These are phyloP conservation scores for Sporisorium iseilematis-ciliati DNA, from an alignment of 1,284 basidiomycete species.

Conservation along the genomic window DNA sequence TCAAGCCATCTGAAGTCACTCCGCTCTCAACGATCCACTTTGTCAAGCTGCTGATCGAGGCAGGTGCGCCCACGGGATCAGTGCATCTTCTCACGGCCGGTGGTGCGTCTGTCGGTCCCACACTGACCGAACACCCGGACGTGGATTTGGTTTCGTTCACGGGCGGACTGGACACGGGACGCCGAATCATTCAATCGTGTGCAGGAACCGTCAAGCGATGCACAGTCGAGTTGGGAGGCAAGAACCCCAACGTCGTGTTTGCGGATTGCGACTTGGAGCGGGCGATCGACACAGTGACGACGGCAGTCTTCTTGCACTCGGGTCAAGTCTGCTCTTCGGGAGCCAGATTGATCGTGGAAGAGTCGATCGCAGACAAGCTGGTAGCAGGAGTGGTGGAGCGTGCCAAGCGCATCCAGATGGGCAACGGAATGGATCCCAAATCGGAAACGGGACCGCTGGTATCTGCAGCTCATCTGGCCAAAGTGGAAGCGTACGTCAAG, in stretches of 20 bases:
- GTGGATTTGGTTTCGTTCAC: slow-evolving; percentile 69
- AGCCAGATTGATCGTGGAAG: slow-evolving; percentile 67
- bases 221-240: slow-evolving; percentile 68
- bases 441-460: slow-evolving; percentile 67
- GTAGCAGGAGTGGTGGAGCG: slow-evolving; percentile 65
- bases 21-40: slow-evolving; percentile 68
- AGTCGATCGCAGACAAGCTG: slow-evolving; percentile 66
- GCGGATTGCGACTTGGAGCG: slow-evolving; percentile 66
- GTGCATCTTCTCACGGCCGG: slow-evolving; percentile 67
- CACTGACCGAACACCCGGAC: slow-evolving; percentile 60
- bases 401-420: slow-evolving; percentile 64
- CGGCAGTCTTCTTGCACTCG: slow-evolving; percentile 67
- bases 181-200: slow-evolving; percentile 61
- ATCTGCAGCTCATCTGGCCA: slow-evolving; percentile 61
- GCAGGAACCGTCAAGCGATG: slow-evolving; percentile 66
- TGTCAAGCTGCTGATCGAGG: slow-evolving; percentile 63
- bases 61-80: slow-evolving; percentile 60
- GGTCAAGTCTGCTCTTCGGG: slow-evolving; percentile 69
- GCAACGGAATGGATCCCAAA: slow-evolving; percentile 62
- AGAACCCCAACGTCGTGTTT: slow-evolving; percentile 69
- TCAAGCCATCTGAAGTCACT: slow-evolving; percentile 70
- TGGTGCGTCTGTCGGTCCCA: slow-evolving; percentile 63
- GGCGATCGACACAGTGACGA: slow-evolving; percentile 67
- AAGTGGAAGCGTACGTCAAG: slow-evolving; percentile 62
- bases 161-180: slow-evolving; percentile 66